Evolutionary conservation across 2,329 filamentous ascomycete genomes (phyloP), one percentile per base, ranked within the genome.

Genomic region (Cryphonectria japonica): DNA sequence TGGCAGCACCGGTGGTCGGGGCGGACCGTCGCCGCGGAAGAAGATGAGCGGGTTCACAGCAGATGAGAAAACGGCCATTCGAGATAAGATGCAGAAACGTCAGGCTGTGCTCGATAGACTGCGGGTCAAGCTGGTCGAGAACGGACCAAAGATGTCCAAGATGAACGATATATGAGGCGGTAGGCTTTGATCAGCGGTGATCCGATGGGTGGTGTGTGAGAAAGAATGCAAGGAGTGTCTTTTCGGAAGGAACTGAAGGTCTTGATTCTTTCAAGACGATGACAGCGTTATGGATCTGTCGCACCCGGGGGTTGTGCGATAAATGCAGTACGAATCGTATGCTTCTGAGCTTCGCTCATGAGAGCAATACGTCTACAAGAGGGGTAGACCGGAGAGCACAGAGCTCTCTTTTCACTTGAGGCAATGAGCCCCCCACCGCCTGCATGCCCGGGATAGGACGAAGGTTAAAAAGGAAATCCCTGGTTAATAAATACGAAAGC

Each of bases 11-110:
- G 73, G 78, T 46, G 74, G 76, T 7, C 76, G 77, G 66, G 74
- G 77, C 66, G 75, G 79, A 72, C 86, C 85, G 29, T 83, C 87
- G 37, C 86, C 87, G 2, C 82, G 88, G 60, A 90, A 88, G 82
- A 91, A 90, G 82, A 75, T 91, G 70, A 89, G 85, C 72, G 88
- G 88, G 26, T 91, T 88, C 75, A 88, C 85, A 71, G 81, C 83
- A 43, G 83, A 86, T 67, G 90, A 92, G 77, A 91, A 89, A 81
- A 80, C 80, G 39, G 83, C 83, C 39, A 78, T 91, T 69, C 88
- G 85, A 79, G 82, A 84, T 71, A 88, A 86, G 78, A 80, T 84
- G 73, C 83, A 83, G n/a, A 85, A 82, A 72, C 83, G 88, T 74
- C 84, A 84, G 75, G 85, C 83, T 3, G 85, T 89, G 11, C 80